Conservation (phyloP, 2,329 filamentous ascomycete species). For the Mollisia scopiformis region DNA sequence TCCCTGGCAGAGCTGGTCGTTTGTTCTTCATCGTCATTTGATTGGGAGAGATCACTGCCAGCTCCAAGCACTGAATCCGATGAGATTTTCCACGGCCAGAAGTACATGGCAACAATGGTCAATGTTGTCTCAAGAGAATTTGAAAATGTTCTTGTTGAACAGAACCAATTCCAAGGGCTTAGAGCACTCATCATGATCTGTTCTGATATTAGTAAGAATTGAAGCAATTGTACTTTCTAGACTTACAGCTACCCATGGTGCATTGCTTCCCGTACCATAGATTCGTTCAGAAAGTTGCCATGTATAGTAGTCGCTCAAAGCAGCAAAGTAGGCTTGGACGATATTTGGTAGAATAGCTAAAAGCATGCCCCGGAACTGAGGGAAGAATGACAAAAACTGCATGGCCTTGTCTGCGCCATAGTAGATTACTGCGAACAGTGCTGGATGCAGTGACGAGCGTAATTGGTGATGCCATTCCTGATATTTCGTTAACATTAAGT, state of each 20-base stretch:
- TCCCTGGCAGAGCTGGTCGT: constrained; percentile 23
- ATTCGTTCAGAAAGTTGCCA: constrained; percentile 78
- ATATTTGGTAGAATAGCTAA: constrained; percentile 75
- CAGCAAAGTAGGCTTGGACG: constrained; percentile 77
- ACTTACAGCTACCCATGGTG: constrained; percentile 70
- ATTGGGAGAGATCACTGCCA: constrained; percentile 16
- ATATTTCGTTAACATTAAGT: constrained; percentile 14
- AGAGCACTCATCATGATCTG: constrained; percentile 72
- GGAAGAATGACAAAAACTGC: constrained; percentile 54
- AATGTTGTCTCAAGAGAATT: constrained; percentile 93
- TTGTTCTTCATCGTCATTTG: constrained; percentile 38
- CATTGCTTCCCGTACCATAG: constrained; percentile 67
- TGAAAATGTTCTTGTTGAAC: constrained; percentile 88
- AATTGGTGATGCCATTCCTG: constrained; percentile 93
- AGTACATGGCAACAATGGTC: constrained; percentile 76
- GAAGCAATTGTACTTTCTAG: neutral
- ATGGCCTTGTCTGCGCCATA: constrained; percentile 60
- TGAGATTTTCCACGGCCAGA: constrained; percentile 85
- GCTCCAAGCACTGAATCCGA: constrained; percentile 27
- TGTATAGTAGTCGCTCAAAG: constrained; percentile 81
- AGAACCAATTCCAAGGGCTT: constrained; percentile 97
- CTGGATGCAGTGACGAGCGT: constrained; percentile 89
- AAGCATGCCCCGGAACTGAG: constrained; percentile 62
- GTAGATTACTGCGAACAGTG: constrained; percentile 80
- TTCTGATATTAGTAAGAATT: constrained; percentile 2